Evolutionary conservation across 805 yeast genomes (phyloP), one percentile per base, ranked within the genome.

Genomic region (Jamesozyma lodderae): DNA sequence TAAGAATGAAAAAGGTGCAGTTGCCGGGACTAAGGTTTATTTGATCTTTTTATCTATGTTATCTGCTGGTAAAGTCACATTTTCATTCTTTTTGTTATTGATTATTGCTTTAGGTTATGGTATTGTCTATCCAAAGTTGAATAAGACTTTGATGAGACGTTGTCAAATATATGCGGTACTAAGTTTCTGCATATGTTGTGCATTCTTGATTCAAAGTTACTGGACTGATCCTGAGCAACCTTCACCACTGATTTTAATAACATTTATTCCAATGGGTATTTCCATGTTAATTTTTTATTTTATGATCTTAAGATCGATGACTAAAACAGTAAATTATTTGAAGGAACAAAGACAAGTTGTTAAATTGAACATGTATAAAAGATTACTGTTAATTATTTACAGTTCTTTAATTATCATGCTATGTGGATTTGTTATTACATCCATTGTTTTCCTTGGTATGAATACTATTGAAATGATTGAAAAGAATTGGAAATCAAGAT

Each of bases 91-190:
- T 65, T 65, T 92, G 51, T 68, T 92, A 40, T 68, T 90, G 46
- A 80, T 86, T 51, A 90, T 92, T 40, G 72, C 94, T 11, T 68
- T 88, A 47, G 99, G 99, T 29, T 92, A 88, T 62, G 96, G 97
- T 45, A 87, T 92, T 34, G 97, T 92, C 35, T 77, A 75, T 54
- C 87, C 95, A 33, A 81, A 87, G 45, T 71, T 92, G 43, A 83
- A 87, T 33, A 75, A 75, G 58, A 74, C 75, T 39, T 53, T 70
- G 21, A 85, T 92, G 95, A 67, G 78, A 51, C 77, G 70, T 58
- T 76, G 85, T 57, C 72, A 78, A 51, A 58, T 76, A 11, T 68
- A 79, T 36, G 74, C 83, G 1, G 70, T 57, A 4, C 60, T 72
- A 13, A 81, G 78, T 43, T 79, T 77, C 41, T 64, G 71, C 16